Percentiles rank a stretch among this genome's conserved stretches.
These are phyloP conservation scores for Tuctoria greenei DNA, from an alignment of 176 grass and related monocot genomes.

Conservation along the genomic window DNA sequence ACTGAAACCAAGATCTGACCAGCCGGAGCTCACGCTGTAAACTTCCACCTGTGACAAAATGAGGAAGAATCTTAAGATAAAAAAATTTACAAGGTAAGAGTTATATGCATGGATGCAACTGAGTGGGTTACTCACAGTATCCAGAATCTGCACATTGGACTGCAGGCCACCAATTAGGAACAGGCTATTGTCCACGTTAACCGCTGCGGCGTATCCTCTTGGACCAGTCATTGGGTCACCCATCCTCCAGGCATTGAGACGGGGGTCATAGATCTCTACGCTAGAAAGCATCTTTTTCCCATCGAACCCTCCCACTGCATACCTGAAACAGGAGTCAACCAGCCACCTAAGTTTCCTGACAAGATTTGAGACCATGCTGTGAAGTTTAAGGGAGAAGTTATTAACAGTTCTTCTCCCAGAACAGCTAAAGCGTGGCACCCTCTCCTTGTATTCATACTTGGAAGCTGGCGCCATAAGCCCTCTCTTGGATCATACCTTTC, in stretches of 20 bases:
- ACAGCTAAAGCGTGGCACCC: constrained; percentile 61
- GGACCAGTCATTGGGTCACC: constrained; percentile 52
- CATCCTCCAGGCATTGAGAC: constrained; percentile 60
- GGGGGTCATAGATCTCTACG: constrained; percentile 73
- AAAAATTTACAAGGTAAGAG: neutral
- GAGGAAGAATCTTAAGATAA: constrained; percentile 15
- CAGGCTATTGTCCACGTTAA: constrained; percentile 49
- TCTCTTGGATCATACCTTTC: constrained; percentile 97
- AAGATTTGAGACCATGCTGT: constrained; percentile 13
- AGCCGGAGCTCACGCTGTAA: constrained; percentile 51
- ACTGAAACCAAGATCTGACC: constrained; percentile 42
- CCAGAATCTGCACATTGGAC: constrained; percentile 47
- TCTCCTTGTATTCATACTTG: constrained; percentile 72
- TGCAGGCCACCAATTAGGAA: constrained; percentile 65
- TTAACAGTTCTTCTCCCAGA: constrained; percentile 59
- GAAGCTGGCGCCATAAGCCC: constrained; percentile 72
- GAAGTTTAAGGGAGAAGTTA: constrained; percentile 6
- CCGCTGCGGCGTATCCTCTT: constrained; percentile 67
- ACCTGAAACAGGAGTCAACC: constrained; percentile 48
- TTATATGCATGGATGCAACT: neutral
- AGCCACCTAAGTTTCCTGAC: constrained; percentile 10
- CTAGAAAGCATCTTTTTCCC: constrained; percentile 61
- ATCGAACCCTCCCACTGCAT: constrained; percentile 74
- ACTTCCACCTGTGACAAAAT: constrained; percentile 58
- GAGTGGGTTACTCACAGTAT: constrained; percentile 46